Base-by-base conservation (phyloP, 257 asterid genomes). In the Rauvolfia tetraphylla region DNA sequence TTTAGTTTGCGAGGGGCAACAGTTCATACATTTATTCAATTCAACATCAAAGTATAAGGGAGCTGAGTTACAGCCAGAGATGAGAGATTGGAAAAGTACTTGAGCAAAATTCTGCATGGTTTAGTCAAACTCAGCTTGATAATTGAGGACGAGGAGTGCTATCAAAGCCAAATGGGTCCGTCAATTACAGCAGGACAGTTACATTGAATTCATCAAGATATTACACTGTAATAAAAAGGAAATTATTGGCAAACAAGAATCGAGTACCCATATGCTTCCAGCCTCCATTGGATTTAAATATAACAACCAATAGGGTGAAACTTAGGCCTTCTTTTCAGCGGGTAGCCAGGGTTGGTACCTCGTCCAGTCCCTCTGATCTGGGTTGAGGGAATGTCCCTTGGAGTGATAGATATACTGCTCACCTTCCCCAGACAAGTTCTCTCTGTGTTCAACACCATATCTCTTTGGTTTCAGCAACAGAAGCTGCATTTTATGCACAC, bases 351-450 rank as follows among this genome's bases (percentile, higher is more conserved):
- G 71, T 80, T 95, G 87, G 84, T 91, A 93, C 79, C 95, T 88
- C 1, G 97, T 95, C 99, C 98, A 95, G 83, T 95, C 94, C 84
- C 99, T 90, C 80, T 95, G 99, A 44, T 93, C 98, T 10, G 97
- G 96, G 88, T 95, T 87, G 34, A 95, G 96, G 75, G 89, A 68
- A 62, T 95, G 99, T 42, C 99, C 99, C 83, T 95, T 93, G 57
- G 99, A 95, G 86, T 95, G 99, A 79, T 95, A 95, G 76, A 95
- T 95, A 85, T 88, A 93, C 63, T 89, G 92, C 36, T 95, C 99
- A 73, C 99, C 99, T 89, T 93, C 94, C n/a, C 99, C 98, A 23
- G 99, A 90, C 59, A 93, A 89, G 83, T 95, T 95, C 85, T 95
- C 92, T 78, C 76, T 93, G 93, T 95, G 99, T 42, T 95, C 99